phyloP scores from a whole-genome alignment of 1,284 basidiomycete species.

The Naganishia sp. region DNA sequence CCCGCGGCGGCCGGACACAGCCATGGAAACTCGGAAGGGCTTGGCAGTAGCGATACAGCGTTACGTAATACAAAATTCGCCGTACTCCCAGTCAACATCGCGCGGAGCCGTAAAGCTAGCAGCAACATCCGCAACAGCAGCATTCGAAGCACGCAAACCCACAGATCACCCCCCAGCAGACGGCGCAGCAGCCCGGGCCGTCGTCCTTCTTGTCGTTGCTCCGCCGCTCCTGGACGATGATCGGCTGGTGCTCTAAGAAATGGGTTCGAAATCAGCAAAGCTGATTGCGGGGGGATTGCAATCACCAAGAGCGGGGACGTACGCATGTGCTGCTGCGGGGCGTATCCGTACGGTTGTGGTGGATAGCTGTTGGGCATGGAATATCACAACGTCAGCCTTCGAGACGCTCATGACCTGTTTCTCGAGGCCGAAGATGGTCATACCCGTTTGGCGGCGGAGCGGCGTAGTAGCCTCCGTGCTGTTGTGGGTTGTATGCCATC shows the following conservation, averaged over 20 bases:
- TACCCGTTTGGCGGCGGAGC: slow-evolving; percentile 15
- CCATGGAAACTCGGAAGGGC: not conserved
- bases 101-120: not conserved
- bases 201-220: slow-evolving; percentile 3
- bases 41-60: not conserved
- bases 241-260: not conserved
- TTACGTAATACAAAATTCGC: not conserved
- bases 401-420: no score
- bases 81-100: not conserved
- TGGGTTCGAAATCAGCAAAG: not conserved
- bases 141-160: slow-evolving; percentile 19
- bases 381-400: no score
- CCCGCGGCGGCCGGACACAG: not conserved
- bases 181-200: slow-evolving; percentile 16
- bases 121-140: slow-evolving; percentile 13
- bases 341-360: slow-evolving; percentile 19
- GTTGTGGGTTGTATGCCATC: slow-evolving; percentile 16
- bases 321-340: slow-evolving; percentile 13
- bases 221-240: slow-evolving; percentile 9
- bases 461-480: not conserved
- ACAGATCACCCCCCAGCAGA: slow-evolving; percentile 14
- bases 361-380: slow-evolving; percentile 6
- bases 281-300: no score
- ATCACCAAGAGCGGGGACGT: no score
- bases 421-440: not conserved